These are phyloP conservation scores for Dipodascus geniculatus DNA, from an alignment of 805 yeast genomes.

Conservation along the genomic window DNA sequence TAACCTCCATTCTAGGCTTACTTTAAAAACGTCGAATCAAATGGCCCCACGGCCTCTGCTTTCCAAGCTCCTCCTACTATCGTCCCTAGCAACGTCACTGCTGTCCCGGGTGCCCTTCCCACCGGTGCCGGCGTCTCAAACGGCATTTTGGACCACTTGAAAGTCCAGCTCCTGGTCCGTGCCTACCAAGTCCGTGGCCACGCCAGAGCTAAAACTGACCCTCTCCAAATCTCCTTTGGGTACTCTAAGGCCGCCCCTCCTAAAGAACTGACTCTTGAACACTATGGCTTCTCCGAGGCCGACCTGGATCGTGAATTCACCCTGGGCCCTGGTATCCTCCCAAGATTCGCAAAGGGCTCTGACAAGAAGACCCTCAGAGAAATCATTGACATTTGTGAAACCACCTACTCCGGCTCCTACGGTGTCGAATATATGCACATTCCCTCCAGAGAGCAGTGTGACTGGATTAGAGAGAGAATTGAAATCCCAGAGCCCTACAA, in stretches of 20 bases:
- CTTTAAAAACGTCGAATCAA: conserved; percentile 77
- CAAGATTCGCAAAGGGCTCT: conserved; percentile 68
- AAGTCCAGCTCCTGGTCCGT: conserved; percentile 91
- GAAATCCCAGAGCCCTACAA: conserved; percentile 85
- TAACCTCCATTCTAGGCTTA: conserved; percentile 34
- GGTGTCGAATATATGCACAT: conserved; percentile 96
- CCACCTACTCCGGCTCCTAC: conserved; percentile 73
- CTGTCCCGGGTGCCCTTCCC: conserved; percentile 46
- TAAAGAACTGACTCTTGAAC: conserved; percentile 79
- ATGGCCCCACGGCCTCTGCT: conserved; percentile 58
- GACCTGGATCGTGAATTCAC: conserved; percentile 77
- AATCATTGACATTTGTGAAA: conserved; percentile 66
- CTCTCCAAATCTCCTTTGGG: conserved; percentile 83
- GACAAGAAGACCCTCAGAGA: conserved; percentile 65
- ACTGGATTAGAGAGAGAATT: conserved; percentile 94
- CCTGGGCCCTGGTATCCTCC: conserved; percentile 95
- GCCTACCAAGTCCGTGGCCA: conserved; percentile 99
- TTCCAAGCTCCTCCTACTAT: conserved; percentile 87
- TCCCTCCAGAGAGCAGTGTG: conserved; percentile 90
- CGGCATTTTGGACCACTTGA: conserved; percentile 77
- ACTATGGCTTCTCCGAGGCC: conserved; percentile 80
- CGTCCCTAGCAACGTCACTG: conserved; percentile 72
- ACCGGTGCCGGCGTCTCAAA: conserved; percentile 35
- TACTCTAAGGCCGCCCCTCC: conserved; percentile 47
- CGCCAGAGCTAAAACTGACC: conserved; percentile 88